Evolutionary conservation across 192 early-diverging fungal genomes (phyloP).

Genomic region (Gonapodya prolifera): DNA sequence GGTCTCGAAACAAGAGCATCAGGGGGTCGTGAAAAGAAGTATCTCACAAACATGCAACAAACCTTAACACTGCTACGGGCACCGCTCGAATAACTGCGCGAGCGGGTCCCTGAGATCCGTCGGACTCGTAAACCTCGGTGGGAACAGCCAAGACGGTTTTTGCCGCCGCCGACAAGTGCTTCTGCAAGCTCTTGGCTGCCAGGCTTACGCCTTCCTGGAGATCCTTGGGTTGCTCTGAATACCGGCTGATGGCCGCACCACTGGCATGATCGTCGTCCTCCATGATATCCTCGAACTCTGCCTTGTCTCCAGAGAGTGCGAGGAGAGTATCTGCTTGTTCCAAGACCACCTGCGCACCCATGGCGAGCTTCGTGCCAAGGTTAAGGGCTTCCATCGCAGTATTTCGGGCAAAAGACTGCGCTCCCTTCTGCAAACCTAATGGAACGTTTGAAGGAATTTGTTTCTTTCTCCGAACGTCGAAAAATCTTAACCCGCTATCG

Average conservation of each 20-base stretch:
- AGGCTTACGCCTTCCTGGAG: constrained; percentile 71
- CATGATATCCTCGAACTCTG: constrained; percentile 6
- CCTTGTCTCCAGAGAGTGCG: constrained; percentile 23
- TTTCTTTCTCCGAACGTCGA: neutral
- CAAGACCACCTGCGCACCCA: constrained; percentile 76
- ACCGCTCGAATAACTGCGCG: constrained; percentile 62
- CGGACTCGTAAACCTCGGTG: constrained; percentile 60
- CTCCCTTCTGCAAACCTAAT: constrained; percentile 67
- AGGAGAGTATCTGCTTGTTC: constrained; percentile 82
- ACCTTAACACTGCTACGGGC: constrained; percentile 83
- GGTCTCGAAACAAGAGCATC: too few relatives aligned
- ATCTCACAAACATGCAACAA: too few relatives aligned
- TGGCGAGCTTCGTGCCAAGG: constrained; percentile 71
- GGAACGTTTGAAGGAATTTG: neutral
- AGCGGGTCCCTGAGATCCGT: constrained; percentile 22
- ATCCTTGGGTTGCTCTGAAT: constrained; percentile 72
- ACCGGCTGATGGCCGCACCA: constrained; percentile 49
- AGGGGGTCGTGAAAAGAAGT: too few relatives aligned
- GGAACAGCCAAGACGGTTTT: constrained; percentile 84
- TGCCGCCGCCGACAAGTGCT: constrained; percentile 70
- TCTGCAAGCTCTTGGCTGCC: constrained; percentile 65
- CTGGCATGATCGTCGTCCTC: constrained; percentile 12
- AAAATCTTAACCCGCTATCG: neutral
- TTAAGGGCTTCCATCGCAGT: constrained; percentile 86
- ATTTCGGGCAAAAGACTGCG: constrained; percentile 75